Percentiles rank a stretch among this genome's conserved stretches.
phyloP scores from a whole-genome alignment of 164 flowering plant species.

The Aristolochia fimbriata region DNA sequence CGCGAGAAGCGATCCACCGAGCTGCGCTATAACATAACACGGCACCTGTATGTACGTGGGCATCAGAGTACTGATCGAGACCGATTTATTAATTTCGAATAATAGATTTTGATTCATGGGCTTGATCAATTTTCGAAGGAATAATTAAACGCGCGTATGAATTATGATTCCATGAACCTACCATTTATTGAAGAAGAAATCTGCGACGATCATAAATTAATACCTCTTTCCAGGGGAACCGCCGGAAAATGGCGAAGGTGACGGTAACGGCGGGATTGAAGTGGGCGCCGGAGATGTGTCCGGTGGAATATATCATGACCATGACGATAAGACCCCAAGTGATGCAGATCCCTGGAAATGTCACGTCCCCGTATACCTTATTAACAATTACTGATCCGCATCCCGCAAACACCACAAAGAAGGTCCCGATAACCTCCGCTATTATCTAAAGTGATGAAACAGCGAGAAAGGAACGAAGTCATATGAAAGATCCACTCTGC shows the following conservation, averaged over 20 bases:
- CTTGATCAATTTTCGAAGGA: no score
- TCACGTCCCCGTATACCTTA: slow-evolving; percentile 19
- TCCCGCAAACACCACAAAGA: slow-evolving; percentile 52
- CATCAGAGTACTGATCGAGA: no score
- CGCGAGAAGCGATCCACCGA: slow-evolving; percentile 38
- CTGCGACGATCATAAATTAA: background rate
- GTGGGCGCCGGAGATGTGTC: slow-evolving; percentile 65
- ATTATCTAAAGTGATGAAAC: no score
- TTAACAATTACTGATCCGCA: slow-evolving; percentile 47
- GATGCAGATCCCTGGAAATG: slow-evolving; percentile 40
- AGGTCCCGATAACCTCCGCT: slow-evolving; percentile 54
- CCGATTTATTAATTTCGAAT: no score
- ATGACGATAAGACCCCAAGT: slow-evolving; percentile 54
- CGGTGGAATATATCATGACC: slow-evolving; percentile 49
- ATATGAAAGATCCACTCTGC: no score
- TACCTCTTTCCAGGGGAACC: slow-evolving; percentile 59
- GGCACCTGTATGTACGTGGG: slow-evolving; percentile 34
- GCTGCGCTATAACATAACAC: slow-evolving; percentile 27
- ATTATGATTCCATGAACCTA: no score
- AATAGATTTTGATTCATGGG: no score
- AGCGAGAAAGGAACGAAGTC: no score
- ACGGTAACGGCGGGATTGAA: slow-evolving; percentile 57
- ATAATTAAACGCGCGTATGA: no score
- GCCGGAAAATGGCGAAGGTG: slow-evolving; percentile 41
- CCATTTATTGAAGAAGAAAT: background rate